Base-by-base conservation (phyloP, 2,329 filamentous ascomycete species). In the Exophiala sp. region DNA sequence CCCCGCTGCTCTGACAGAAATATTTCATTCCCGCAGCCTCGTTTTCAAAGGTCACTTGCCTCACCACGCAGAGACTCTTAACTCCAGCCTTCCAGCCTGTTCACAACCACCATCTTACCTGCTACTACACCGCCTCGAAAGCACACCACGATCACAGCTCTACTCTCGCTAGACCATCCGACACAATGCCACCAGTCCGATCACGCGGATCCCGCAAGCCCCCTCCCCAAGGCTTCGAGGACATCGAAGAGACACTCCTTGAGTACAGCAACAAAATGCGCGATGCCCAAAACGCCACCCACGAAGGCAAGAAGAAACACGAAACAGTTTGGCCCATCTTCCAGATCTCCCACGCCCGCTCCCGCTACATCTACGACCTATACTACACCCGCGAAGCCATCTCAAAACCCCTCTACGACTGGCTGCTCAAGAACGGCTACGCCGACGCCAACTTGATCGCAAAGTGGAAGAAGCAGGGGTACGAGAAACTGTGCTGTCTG, bases 391-490 rank as follows among this genome's bases (percentile, higher is more conserved):
- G 96, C 75, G 89, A 96, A 74, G 92, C 92, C 47, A 97, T 99
- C 70, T 88, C 84, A 72, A 92, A 88, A 74, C 79, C 86, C 72
- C 78, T 99, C 16, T 99, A 99, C 73, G 94, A 97, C 64, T 99
- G 89, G 86, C 76, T 97, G 61, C 77, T 99, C 56, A 99, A 99
- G 81, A 96, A 99, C 69, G 86, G 86, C 46, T 97, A 99, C 70
- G 94, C 91, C 4, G 94, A 99, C 73, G 84, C 89, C 42, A 94
- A 91, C 77, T 76, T 99, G 68, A 97, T 99, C 68, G 94, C 94
- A 11, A 99, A 99, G 76, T 99, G 94, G 94, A 99, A 99, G 83
- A 99, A 99, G 77, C 88, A 95, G 67, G 94, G 94, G 12, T 99
- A 99, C 67, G 94, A 99, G 73, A 96, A 97, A 88, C 76, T 99